phyloP scores from a whole-genome alignment of 1,139 yeast genomes.

The Yamadazyma epiphylla region DNA sequence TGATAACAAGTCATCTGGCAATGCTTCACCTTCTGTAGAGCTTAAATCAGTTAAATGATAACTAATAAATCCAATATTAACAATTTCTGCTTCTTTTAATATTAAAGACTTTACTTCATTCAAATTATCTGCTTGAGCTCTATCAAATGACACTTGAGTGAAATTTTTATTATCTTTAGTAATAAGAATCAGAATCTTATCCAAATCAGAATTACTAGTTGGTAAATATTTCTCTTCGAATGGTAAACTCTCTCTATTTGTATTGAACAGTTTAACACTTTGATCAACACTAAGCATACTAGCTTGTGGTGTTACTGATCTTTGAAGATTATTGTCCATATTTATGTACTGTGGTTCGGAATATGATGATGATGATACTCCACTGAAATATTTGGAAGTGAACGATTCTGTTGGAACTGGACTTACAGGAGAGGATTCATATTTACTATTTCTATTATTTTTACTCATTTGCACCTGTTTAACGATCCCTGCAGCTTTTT shows the following conservation, averaged over 20 bases:
- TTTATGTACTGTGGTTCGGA: constrained; percentile 11
- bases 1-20: constrained; percentile 44
- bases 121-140: too few relatives aligned
- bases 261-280: constrained; percentile 6
- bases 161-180: constrained; percentile 55
- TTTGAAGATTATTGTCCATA: constrained; percentile 11
- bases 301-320: constrained; percentile 8
- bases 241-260: constrained; percentile 4
- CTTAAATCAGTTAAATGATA: constrained; percentile 73
- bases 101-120: constrained; percentile 39
- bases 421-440: constrained; percentile 17
- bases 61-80: constrained; percentile 37
- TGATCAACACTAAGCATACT: constrained; percentile 4
- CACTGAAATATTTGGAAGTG: constrained; percentile 3
- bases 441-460: constrained; percentile 9
- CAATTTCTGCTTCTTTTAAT: constrained; percentile 36
- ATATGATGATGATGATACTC: too few relatives aligned
- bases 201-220: constrained; percentile 7
- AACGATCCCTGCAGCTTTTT: constrained; percentile 33
- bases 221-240: constrained; percentile 32
- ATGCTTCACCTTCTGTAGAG: constrained; percentile 57
- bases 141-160: constrained; percentile 4
- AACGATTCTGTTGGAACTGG: constrained; percentile 13
- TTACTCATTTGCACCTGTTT: constrained; percentile 14
- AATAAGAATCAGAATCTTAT: constrained; percentile 35